Conservation (phyloP, 495 filamentous ascomycete genomes). For the Podospora bellae-mahoneyi region DNA sequence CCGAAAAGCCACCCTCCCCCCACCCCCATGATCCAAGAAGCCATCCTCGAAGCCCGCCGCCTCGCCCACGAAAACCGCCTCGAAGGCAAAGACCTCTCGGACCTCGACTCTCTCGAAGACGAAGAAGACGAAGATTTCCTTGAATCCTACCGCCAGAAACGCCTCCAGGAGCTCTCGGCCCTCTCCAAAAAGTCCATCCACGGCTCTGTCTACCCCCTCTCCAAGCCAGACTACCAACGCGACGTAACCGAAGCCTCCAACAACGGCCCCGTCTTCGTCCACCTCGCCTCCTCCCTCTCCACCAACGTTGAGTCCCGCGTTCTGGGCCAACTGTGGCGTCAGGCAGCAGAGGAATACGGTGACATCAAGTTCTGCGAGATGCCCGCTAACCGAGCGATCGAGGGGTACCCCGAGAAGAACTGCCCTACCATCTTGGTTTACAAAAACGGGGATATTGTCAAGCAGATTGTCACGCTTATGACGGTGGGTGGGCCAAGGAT, state of each 20-base stretch:
- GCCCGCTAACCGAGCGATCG: constrained; percentile 86
- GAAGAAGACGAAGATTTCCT: constrained; percentile 88
- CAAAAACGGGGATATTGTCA: constrained; percentile 83
- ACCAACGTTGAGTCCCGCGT: constrained; percentile 80
- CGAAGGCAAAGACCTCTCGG: constrained; percentile 89
- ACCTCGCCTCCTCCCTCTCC: constrained; percentile 71
- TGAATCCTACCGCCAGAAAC: constrained; percentile 78
- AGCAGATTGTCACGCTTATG: constrained; percentile 79
- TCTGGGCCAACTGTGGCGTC: constrained; percentile 81
- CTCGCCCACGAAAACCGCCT: constrained; percentile 85
- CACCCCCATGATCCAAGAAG: constrained; percentile 92
- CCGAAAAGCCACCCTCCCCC: constrained; percentile 91
- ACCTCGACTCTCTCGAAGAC: constrained; percentile 90
- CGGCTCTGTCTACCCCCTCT: constrained; percentile 87
- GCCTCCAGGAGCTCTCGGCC: constrained; percentile 71
- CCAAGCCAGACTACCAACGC: constrained; percentile 86
- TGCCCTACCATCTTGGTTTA: constrained; percentile 94
- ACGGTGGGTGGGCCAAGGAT: constrained; percentile 71
- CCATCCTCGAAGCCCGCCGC: constrained; percentile 73
- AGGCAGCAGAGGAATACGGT: constrained; percentile 75
- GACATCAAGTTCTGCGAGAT: constrained; percentile 99
- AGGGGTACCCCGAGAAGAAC: constrained; percentile 91
- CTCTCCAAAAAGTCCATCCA: constrained; percentile 72
- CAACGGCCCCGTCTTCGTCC: constrained; percentile 71
- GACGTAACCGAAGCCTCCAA: constrained; percentile 92